Base-by-base conservation (phyloP, 208 protist species). In the Trypanosoma melophagium region DNA sequence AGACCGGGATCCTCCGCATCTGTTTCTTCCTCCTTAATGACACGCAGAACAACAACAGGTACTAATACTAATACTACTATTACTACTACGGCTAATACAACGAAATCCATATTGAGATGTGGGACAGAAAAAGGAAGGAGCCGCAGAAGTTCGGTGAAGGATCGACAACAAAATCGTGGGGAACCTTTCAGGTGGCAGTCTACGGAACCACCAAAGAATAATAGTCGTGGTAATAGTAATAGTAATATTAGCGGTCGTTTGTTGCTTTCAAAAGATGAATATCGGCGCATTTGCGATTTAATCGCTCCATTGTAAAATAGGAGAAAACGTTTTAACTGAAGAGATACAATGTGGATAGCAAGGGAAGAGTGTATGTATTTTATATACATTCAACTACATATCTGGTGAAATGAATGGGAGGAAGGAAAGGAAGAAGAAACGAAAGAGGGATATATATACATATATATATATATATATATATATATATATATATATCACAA, bases 221-320 rank as follows among this genome's bases (percentile, higher is more conserved):
- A 35, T 8, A 25, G 16, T 54, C 41, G 3, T 63, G 4, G 17
- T 21, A 31, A 42, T 42, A 25, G 47, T 35, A 59, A 9, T 63
- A 9, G 17, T 21, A 31, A 42, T 42, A 25, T 31, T 35, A 59
- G n/a, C 44, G 60, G 60, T 17, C 44, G 7, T 21, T 19, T 74
- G 28, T 45, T 68, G 35, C 9, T 74, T 9, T 51, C 69, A 44
- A 68, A 35, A 16, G 60, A 68, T 16, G 60, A 74, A 44, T 63
- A 68, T 51, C 38, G 56, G 7, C 69, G 69, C 14, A 53, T 74
- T 19, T 60, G 38, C 2, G 60, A 65, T 22, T 40, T 73, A 21
- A 53, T 67, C 35, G 52, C 68, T 22, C 8, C 16, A 47, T 17
- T 35, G 17, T 66, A 17, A 66, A 10, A 24, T 10, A 25, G 7